Base-by-base conservation (phyloP, 176 grass and related monocot genomes). In the Avena sativa region DNA sequence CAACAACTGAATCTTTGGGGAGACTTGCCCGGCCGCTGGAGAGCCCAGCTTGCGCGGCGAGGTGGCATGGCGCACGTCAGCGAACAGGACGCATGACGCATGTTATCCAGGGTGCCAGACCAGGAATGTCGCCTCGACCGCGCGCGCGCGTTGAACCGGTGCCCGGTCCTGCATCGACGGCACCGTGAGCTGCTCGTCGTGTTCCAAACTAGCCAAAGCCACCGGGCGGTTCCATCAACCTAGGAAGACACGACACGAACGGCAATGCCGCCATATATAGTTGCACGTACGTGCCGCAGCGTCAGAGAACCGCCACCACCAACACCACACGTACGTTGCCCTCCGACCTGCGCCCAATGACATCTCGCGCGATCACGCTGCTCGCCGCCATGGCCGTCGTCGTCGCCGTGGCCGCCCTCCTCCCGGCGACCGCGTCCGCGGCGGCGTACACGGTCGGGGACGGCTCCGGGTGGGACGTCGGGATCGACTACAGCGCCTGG, bases 401-500 rank as follows among this genome's bases (percentile, higher is more conserved):
- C 57, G n/a, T 19, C 47, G 68, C 47, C 32, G 82, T 38, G 11
- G 16, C 48, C 23, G 50, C 40, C 10, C 47, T 68, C 17, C 89
- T 90, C 53, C 72, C 84, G 79, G 63, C 62, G 53, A 71, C 78
- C 3, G 71, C 61, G 1, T 51, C 71, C 10, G 71, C 72, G 8
- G 4, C 4, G 30, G 0, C n/a, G 28, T 82, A 86, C 84, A 26
- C 0, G 14, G 87, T 89, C 10, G 87, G 81, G 3, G 87, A 83
- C 50, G 80, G 9, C 74, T 16, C 6, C 50, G 84, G 87, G 26
- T 89, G 91, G 91, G 76, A 84, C 48, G 12, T 23, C n/a, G 75
- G 68, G 1, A 3, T 84, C n/a, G 70, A 87, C 68, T 87, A 87
- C 70, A 16, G 4, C 20, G 60, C 80, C 16, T 90, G 91, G 91